Percentiles rank a stretch among this genome's conserved stretches.
phyloP scores from a whole-genome alignment of 208 protist species.

The Leishmania tarentolae region DNA sequence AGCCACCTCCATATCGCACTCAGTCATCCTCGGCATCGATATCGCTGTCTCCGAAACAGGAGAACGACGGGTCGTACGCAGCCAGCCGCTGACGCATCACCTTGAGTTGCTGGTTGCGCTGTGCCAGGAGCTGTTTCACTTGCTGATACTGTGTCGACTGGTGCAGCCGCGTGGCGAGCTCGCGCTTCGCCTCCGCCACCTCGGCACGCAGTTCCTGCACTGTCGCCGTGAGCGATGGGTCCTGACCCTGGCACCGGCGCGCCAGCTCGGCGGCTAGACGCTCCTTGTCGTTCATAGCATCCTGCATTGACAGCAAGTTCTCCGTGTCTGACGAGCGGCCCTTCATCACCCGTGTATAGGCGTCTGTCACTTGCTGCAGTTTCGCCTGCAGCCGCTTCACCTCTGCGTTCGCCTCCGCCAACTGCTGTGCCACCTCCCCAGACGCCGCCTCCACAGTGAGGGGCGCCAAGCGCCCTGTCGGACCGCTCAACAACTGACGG shows the following conservation, averaged over 20 bases:
- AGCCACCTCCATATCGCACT: neutral
- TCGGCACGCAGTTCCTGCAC: conserved; percentile 56
- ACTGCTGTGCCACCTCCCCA: conserved; percentile 58
- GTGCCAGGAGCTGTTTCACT: conserved; percentile 64
- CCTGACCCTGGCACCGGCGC: conserved; percentile 43
- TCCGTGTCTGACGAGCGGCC: conserved; percentile 46
- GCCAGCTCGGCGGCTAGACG: conserved; percentile 37
- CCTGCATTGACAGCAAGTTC: conserved; percentile 55
- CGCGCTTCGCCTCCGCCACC: conserved; percentile 58
- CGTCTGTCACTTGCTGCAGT: conserved; percentile 64
- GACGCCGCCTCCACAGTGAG: conserved; percentile 58
- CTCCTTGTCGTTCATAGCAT: conserved; percentile 54
- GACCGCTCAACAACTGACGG: conserved; percentile 57
- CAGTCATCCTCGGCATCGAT: conserved; percentile 63
- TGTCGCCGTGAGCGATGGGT: conserved; percentile 33
- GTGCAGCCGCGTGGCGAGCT: conserved; percentile 64
- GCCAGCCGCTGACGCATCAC: conserved; percentile 47
- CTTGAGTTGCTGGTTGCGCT: conserved; percentile 67
- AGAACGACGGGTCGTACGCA: conserved; percentile 47
- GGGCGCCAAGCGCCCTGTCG: conserved; percentile 57
- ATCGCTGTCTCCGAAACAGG: conserved; percentile 40
- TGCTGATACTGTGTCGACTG: conserved; percentile 83
- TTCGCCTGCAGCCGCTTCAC: conserved; percentile 64
- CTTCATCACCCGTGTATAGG: conserved; percentile 60
- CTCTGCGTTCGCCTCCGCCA: conserved; percentile 73